phyloP scores from a whole-genome alignment of 1,284 basidiomycete species.

The Takashimella koratensis region DNA sequence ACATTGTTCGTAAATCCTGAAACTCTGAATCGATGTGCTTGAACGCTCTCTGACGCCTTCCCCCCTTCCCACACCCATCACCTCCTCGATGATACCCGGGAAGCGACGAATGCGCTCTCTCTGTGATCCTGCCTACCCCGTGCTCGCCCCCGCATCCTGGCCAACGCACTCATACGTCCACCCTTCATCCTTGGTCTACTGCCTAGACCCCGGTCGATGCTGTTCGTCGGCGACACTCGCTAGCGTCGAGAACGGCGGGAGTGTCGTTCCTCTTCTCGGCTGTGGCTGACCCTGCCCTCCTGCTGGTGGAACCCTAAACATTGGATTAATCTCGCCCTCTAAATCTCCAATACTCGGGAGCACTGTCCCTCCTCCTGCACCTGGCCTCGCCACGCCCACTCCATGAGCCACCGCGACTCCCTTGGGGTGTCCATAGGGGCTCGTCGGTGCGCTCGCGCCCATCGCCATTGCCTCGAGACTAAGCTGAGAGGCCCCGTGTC shows the following conservation, averaged over 20 bases:
- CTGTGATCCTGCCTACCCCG: no score
- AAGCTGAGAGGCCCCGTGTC: constrained; percentile 6
- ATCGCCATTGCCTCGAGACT: constrained; percentile 3
- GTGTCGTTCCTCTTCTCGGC: constrained; percentile 45
- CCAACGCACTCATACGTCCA: no score
- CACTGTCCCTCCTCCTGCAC: constrained; percentile 32
- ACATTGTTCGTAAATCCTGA: no score
- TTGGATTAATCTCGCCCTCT: constrained; percentile 64
- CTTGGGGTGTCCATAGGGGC: constrained; percentile 41
- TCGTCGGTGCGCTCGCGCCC: constrained; percentile 27
- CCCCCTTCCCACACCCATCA: no score
- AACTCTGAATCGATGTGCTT: no score
- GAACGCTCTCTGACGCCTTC: no score
- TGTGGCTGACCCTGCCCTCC: constrained; percentile 17
- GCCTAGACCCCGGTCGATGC: constrained; percentile 51
- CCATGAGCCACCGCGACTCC: constrained; percentile 37
- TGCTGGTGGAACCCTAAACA: constrained; percentile 66
- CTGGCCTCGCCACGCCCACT: constrained; percentile 19
- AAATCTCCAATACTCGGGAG: constrained; percentile 53
- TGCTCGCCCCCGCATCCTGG: no score
- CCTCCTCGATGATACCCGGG: no score
- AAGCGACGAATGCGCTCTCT: no score
- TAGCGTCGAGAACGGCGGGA: constrained; percentile 53
- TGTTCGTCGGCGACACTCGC: constrained; percentile 71
- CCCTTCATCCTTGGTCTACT: no score